These are phyloP conservation scores for Aphelidium insulamus DNA, from an alignment of 371 early-diverging fungal genomes.

Conservation along the genomic window DNA sequence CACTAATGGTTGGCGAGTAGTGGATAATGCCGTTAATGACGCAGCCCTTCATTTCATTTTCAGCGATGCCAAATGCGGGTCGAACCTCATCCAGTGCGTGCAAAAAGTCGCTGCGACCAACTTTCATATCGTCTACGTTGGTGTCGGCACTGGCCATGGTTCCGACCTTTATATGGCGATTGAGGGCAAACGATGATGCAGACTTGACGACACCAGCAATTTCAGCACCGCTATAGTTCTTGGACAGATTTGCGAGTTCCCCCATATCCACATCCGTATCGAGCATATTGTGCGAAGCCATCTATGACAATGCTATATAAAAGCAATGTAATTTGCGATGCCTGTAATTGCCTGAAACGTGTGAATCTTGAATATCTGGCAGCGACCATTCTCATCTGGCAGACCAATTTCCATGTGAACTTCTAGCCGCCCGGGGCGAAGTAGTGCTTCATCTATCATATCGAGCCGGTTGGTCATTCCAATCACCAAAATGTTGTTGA, in stretches of 20 bases:
- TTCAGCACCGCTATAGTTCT: conserved; percentile 99
- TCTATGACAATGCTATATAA: conserved; percentile 16
- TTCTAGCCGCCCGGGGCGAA: conserved; percentile 94
- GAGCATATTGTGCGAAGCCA: conserved; percentile 66
- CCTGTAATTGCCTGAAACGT: conserved; percentile 34
- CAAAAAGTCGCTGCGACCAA: conserved; percentile 80
- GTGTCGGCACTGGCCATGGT: conserved; percentile 48
- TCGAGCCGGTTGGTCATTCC: conserved; percentile 99
- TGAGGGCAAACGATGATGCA: conserved; percentile 98
- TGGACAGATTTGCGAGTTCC: conserved; percentile 79
- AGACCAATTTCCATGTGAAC: conserved; percentile 89
- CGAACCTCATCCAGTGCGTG: conserved; percentile 89
- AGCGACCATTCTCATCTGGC: conserved; percentile 77
- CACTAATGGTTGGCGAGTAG: conserved; percentile 42
- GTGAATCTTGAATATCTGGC: conserved; percentile 86
- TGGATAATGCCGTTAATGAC: conserved; percentile 66
- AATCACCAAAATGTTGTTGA: conserved; percentile 89
- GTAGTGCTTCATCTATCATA: conserved; percentile 91
- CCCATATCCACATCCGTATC: conserved; percentile 69
- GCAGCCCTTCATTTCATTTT: conserved; percentile 69
- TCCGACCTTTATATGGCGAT: conserved; percentile 87
- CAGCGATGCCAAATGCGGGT: conserved; percentile 93
- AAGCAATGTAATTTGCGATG: neutral
- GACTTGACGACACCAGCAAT: conserved; percentile 93
- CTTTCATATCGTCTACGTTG: conserved; percentile 71